Evolutionary conservation across 257 asterid genomes (phyloP).

Genomic region (Cordia subcordata): DNA sequence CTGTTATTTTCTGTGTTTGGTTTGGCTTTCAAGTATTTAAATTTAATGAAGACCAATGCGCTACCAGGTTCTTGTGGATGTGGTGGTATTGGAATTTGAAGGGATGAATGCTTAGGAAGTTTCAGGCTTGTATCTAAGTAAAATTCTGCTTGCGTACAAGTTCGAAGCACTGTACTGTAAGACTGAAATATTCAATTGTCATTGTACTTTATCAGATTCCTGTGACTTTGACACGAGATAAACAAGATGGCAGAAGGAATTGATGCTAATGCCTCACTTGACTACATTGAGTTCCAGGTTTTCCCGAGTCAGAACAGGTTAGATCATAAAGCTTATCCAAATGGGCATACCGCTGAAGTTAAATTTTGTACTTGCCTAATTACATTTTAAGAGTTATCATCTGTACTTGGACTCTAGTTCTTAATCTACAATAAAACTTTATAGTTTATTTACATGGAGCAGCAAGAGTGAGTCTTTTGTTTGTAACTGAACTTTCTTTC

Average conservation of each 20-base stretch:
- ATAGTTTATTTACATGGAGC: not conserved
- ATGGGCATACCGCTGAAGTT: not conserved
- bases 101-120: conserved; percentile 11
- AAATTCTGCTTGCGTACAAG: not conserved
- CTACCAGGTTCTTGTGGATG: conserved; percentile 20
- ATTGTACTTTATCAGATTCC: conserved; percentile 25
- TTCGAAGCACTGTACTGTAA: not conserved
- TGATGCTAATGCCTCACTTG: conserved; percentile 43
- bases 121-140: conserved; percentile 16
- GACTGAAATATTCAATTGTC: not conserved
- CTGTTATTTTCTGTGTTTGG: conserved; percentile 4
- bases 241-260: conserved; percentile 51
- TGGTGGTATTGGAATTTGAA: conserved; percentile 16
- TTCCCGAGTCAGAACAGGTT: conserved; percentile 74
- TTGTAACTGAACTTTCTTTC: conserved; percentile 3
- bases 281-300: conserved; percentile 67
- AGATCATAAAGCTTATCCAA: conserved; percentile 8
- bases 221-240: conserved; percentile 15
- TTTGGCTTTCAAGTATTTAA: conserved; percentile 5
- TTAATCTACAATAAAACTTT: no score
- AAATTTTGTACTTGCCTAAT: not conserved
- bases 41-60: not conserved
- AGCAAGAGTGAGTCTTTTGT: not conserved
- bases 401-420: no score
- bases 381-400: not conserved